phyloP scores from a whole-genome alignment of 73 alveolate genomes.

The Diophrys appendiculata region DNA sequence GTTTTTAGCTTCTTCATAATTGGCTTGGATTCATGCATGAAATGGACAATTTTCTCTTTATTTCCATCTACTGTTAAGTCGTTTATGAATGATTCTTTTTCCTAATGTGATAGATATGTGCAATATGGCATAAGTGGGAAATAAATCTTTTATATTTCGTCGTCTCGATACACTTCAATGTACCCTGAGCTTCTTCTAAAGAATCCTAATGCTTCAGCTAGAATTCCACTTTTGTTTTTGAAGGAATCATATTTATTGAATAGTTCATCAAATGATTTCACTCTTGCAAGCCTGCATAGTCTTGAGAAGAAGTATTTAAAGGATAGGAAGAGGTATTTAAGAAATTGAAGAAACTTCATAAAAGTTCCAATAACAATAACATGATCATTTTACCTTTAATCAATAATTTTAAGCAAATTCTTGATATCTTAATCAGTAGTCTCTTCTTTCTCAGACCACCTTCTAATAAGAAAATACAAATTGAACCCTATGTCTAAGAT shows the following conservation, averaged over 20 bases:
- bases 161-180: slow-evolving; percentile 30
- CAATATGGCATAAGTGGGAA: slow-evolving; percentile 57
- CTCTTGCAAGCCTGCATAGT: slow-evolving; percentile 2
- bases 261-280: background rate
- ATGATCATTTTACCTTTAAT: background rate
- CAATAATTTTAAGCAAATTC: slow-evolving; percentile 8
- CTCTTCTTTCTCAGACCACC: slow-evolving; percentile 34
- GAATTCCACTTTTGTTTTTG: background rate
- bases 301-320: background rate
- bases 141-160: slow-evolving; percentile 21
- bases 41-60: slow-evolving; percentile 42
- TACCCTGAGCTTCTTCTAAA: slow-evolving; percentile 32
- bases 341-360: background rate
- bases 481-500: slow-evolving; percentile 50
- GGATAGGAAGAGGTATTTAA: slow-evolving; percentile 6
- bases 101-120: slow-evolving; percentile 37
- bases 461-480: slow-evolving; percentile 31
- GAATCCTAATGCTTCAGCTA: slow-evolving; percentile 22
- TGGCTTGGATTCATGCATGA: slow-evolving; percentile 16
- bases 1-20: slow-evolving; percentile 44
- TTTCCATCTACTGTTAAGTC: slow-evolving; percentile 41
- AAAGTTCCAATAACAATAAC: slow-evolving; percentile 14
- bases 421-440: slow-evolving; percentile 20
- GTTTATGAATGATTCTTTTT: slow-evolving; percentile 24
- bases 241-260: slow-evolving; percentile 9